Evolutionary conservation across 225 moss, liverwort and hornwort species (phyloP).

Genomic region (Polytrichum commune): DNA sequence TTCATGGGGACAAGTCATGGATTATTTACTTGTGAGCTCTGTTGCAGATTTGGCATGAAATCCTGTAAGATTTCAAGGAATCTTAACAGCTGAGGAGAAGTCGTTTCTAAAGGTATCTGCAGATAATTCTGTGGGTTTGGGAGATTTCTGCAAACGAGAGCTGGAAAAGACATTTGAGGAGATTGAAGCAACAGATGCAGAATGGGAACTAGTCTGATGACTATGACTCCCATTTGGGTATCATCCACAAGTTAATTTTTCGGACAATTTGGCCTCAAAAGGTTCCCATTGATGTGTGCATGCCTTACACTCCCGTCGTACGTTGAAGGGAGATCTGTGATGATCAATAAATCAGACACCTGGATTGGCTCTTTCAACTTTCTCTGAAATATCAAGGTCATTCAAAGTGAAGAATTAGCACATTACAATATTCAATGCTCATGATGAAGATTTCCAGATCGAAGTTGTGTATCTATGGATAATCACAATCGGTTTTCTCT

Average conservation of each 20-base stretch:
- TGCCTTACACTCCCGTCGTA: no score
- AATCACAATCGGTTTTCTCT: no score
- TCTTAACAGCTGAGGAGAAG: conserved; percentile 48
- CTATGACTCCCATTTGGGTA: conserved; percentile 66
- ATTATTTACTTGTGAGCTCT: no score
- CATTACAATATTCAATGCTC: no score
- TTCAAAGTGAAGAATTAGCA: no score
- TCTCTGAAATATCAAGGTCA: no score
- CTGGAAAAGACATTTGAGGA: conserved; percentile 53
- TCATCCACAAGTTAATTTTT: conserved; percentile 34
- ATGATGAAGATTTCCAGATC: no score
- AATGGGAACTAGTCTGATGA: conserved; percentile 45
- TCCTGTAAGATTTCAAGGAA: conserved; percentile 65
- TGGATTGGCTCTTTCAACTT: no score
- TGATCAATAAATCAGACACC: no score
- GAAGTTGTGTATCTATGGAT: no score
- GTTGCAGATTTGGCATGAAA: conserved; percentile 82
- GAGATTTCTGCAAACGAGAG: conserved; percentile 70
- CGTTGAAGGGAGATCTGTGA: no score
- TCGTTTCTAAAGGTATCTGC: conserved; percentile 64
- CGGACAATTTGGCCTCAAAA: conserved; percentile 35
- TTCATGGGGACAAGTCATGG: no score
- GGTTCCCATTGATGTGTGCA: conserved; percentile 33
- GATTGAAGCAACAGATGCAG: conserved; percentile 41
- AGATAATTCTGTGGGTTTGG: conserved; percentile 57